Conservation (phyloP, 2,329 filamentous ascomycete species). For the Xylariaceae sp. region DNA sequence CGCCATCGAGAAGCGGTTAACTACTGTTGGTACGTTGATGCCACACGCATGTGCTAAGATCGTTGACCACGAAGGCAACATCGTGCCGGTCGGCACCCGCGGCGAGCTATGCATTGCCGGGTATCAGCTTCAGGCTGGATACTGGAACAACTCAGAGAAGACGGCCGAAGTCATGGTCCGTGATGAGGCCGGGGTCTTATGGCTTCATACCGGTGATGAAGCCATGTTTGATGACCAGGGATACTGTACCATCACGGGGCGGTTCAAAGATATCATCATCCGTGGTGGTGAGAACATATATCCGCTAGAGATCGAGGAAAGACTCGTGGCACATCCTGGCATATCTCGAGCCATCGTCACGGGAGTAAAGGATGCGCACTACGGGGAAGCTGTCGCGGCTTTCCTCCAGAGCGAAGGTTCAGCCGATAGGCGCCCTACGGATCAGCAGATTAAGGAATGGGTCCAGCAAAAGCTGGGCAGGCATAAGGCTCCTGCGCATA, state of each 20-base stretch:
- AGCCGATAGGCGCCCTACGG: conserved; percentile 47
- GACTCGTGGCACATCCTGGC: conserved; percentile 67
- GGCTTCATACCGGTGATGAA: conserved; percentile 73
- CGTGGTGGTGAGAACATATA: conserved; percentile 77
- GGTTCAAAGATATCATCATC: conserved; percentile 83
- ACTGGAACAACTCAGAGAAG: conserved; percentile 75
- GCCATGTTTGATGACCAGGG: conserved; percentile 71
- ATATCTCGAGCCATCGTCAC: conserved; percentile 72
- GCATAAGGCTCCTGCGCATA: conserved; percentile 72
- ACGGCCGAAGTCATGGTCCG: conserved; percentile 66
- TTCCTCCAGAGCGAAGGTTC: conserved; percentile 54
- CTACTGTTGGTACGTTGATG: conserved; percentile 77
- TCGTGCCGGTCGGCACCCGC: conserved; percentile 69
- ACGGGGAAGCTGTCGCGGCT: conserved; percentile 74
- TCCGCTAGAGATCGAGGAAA: conserved; percentile 77
- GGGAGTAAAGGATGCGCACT: conserved; percentile 71
- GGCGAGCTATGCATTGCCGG: conserved; percentile 81
- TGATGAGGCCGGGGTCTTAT: conserved; percentile 60
- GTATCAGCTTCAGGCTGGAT: conserved; percentile 73
- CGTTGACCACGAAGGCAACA: conserved; percentile 68
- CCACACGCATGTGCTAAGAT: conserved; percentile 81
- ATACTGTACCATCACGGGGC: conserved; percentile 74
- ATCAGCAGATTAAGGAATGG: conserved; percentile 66
- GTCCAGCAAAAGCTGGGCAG: conserved; percentile 64
- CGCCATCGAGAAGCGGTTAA: conserved; percentile 67